Evolutionary conservation across 768 basidiomycete species (phyloP).

Genomic region (Tremella mesenterica): DNA sequence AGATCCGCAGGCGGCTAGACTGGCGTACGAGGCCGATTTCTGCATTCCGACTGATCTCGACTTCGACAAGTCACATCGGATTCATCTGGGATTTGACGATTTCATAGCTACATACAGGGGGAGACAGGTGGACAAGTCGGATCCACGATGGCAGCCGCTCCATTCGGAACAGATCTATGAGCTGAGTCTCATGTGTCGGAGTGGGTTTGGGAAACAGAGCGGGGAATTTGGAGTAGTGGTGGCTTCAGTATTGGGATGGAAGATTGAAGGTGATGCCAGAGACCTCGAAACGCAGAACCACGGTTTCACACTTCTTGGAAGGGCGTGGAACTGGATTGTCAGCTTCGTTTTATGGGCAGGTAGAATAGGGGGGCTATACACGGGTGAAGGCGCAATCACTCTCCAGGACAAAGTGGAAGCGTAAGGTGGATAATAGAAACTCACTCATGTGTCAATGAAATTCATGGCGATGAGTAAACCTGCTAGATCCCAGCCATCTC

Average conservation of each 20-base stretch:
- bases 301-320: constrained; percentile 5
- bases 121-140: constrained; percentile 19
- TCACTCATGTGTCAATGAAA: constrained; percentile 1
- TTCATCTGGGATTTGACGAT: constrained; percentile 29
- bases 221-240: constrained; percentile 42
- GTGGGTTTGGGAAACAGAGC: constrained; percentile 43
- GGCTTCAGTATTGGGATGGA: constrained; percentile 14
- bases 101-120: constrained; percentile 44
- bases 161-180: constrained; percentile 37
- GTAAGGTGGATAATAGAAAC: neutral
- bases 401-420: constrained; percentile 4
- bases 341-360: constrained; percentile 4
- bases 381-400: neutral
- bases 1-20: constrained; percentile 20
- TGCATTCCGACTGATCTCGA: neutral
- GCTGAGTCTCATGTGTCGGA: constrained; percentile 44
- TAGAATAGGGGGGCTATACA: neutral
- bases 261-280: neutral
- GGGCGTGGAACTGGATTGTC: constrained; percentile 2
- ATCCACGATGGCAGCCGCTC: constrained; percentile 32
- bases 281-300: constrained; percentile 3
- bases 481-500: constrained; percentile 17
- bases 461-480: constrained; percentile 31
- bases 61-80: neutral
- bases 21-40: constrained; percentile 40